Evolutionary conservation across 805 yeast genomes (phyloP).

Genomic region (Sugiyamaella qingdaonensis): DNA sequence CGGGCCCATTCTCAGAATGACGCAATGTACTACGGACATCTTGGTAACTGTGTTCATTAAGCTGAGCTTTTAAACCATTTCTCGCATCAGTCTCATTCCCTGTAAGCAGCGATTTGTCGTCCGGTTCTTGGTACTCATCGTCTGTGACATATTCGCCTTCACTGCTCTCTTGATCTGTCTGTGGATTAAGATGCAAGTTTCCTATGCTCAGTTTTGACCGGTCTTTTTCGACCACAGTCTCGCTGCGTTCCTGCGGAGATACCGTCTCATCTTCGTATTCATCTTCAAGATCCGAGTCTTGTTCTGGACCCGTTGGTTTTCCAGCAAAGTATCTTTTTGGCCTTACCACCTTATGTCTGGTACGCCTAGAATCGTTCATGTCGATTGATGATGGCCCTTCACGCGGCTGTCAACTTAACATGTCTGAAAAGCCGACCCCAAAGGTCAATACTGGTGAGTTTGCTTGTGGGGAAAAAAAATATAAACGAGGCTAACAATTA

Average conservation of each 20-base stretch:
- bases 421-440: constrained; percentile 16
- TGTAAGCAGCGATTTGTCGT: constrained; percentile 24
- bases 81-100: constrained; percentile 16
- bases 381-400: neutral
- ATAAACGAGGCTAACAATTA: neutral
- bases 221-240: neutral
- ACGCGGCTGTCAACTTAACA: constrained; percentile 1
- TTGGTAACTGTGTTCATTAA: too few species aligned
- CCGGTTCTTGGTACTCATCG: constrained; percentile 31
- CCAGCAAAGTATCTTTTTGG: constrained; percentile 24
- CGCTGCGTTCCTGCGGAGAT: constrained; percentile 25
- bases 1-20: neutral
- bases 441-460: constrained; percentile 24
- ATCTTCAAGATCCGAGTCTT: constrained; percentile 23
- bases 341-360: neutral
- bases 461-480: neutral
- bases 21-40: too few species aligned
- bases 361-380: neutral
- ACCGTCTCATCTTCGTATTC: constrained; percentile 21
- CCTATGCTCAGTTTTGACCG: neutral
- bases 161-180: constrained; percentile 18
- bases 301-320: constrained; percentile 17
- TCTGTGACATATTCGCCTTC: constrained; percentile 30
- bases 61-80: too few species aligned
- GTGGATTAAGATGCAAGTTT: neutral